phyloP scores from a whole-genome alignment of 495 filamentous ascomycete species.

The Hypoxylon trugodes region DNA sequence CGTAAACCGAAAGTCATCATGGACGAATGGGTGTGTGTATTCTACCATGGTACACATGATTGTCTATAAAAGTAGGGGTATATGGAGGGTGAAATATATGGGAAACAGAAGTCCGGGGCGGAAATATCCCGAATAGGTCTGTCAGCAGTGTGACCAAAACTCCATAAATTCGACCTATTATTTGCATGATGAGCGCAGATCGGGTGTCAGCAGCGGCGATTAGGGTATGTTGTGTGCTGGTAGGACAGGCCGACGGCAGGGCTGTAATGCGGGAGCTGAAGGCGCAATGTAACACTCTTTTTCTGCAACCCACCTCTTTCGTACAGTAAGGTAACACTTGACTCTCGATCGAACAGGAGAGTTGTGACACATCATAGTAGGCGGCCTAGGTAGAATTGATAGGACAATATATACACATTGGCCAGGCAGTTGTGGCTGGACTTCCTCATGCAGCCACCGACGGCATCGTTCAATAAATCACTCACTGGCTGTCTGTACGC shows the following conservation, averaged over 20 bases:
- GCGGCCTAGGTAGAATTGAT: not conserved
- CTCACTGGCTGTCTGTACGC: not conserved
- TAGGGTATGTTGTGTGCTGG: conserved; percentile 13
- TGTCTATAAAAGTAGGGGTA: not conserved
- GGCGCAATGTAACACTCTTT: conserved; percentile 27
- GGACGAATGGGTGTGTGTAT: not conserved
- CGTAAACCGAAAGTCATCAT: conserved; percentile 7
- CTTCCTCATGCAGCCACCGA: conserved; percentile 10
- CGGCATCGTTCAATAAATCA: conserved; percentile 2
- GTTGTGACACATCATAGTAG: not conserved
- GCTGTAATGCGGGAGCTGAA: conserved; percentile 35
- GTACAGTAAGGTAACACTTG: conserved; percentile 3
- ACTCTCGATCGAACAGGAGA: not conserved
- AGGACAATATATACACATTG: not conserved
- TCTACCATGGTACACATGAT: conserved; percentile 20
- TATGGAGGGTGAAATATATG: conserved; percentile 1
- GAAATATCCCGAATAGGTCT: not conserved
- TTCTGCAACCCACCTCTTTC: conserved; percentile 16
- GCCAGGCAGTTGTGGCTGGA: too few species aligned
- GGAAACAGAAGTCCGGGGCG: not conserved
- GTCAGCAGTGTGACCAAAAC: conserved; percentile 29
- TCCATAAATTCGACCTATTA: conserved; percentile 7
- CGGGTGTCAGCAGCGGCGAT: conserved; percentile 18
- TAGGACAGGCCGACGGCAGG: not conserved
- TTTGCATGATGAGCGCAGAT: conserved; percentile 4